These are phyloP conservation scores for Rubus parviflorus DNA, from an alignment of 306 rosid species.

Conservation along the genomic window DNA sequence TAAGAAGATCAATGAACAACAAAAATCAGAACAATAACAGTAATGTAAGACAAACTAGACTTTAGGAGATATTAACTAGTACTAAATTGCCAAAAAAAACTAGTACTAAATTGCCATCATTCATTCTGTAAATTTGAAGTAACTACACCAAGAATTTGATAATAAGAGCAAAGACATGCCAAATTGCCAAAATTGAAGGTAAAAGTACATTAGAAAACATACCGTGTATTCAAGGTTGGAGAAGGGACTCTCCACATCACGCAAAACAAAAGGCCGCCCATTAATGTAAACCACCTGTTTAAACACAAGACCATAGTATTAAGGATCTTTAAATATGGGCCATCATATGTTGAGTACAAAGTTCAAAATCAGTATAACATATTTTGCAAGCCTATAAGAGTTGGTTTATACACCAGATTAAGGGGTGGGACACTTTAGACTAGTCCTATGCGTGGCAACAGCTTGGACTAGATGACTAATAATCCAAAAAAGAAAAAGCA, in stretches of 20 bases:
- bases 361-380: background rate
- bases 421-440: background rate
- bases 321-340: background rate
- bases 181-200: conserved; percentile 7
- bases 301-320: conserved; percentile 22
- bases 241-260: conserved; percentile 90
- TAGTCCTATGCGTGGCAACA: background rate
- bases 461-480: background rate
- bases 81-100: conserved; percentile 3
- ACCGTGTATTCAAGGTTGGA: conserved; percentile 90
- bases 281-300: conserved; percentile 84
- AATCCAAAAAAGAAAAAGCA: background rate
- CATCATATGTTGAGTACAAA: background rate
- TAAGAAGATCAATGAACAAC: background rate
- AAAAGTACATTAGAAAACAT: conserved; percentile 23
- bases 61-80: background rate
- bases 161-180: background rate
- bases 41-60: background rate
- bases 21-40: background rate
- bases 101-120: conserved; percentile 3
- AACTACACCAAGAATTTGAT: background rate
- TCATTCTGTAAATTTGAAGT: background rate
- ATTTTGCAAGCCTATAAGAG: background rate
- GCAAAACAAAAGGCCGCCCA: conserved; percentile 87
- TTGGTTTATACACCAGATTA: background rate